Percentiles rank a stretch among this genome's conserved stretches.
These are phyloP conservation scores for Musa acuminata DNA, from an alignment of 176 grass and related monocot species.

Conservation along the genomic window DNA sequence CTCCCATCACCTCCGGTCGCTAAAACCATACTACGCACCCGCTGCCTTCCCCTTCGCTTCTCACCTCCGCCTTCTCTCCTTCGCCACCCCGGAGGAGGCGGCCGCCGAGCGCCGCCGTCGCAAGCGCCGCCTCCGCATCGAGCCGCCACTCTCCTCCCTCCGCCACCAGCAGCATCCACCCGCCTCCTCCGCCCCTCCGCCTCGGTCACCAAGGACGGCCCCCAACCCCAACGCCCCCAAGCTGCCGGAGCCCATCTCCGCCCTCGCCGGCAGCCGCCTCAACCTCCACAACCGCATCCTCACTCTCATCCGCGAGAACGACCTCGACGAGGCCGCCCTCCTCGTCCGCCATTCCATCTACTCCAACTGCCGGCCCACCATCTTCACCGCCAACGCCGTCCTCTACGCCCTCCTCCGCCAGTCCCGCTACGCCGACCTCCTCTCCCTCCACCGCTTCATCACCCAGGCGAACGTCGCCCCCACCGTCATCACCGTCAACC, in stretches of 20 bases:
- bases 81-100: slow-evolving; percentile 30
- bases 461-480: slow-evolving; percentile 71
- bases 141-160: slow-evolving; percentile 12
- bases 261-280: slow-evolving; percentile 50
- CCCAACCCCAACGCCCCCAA: slow-evolving; percentile 45
- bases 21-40: slow-evolving; percentile 31
- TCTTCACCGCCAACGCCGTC: slow-evolving; percentile 63
- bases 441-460: slow-evolving; percentile 78
- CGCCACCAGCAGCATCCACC: slow-evolving; percentile 23
- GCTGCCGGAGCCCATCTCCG: slow-evolving; percentile 57
- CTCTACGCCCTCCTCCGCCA: slow-evolving; percentile 62
- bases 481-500: slow-evolving; percentile 62
- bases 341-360: slow-evolving; percentile 85
- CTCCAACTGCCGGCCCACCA: slow-evolving; percentile 82
- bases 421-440: slow-evolving; percentile 56
- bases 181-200: neutral
- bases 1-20: slow-evolving; percentile 40
- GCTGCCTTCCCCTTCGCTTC: slow-evolving; percentile 31
- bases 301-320: slow-evolving; percentile 46
- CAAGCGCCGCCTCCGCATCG: slow-evolving; percentile 19
- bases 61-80: slow-evolving; percentile 28
- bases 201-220: slow-evolving; percentile 4
- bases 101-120: slow-evolving; percentile 23
- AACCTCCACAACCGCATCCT: slow-evolving; percentile 82
- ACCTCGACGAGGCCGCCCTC: slow-evolving; percentile 66